These are phyloP conservation scores for Eucalyptus decipiens DNA, from an alignment of 345 rosid genomes.

Conservation along the genomic window DNA sequence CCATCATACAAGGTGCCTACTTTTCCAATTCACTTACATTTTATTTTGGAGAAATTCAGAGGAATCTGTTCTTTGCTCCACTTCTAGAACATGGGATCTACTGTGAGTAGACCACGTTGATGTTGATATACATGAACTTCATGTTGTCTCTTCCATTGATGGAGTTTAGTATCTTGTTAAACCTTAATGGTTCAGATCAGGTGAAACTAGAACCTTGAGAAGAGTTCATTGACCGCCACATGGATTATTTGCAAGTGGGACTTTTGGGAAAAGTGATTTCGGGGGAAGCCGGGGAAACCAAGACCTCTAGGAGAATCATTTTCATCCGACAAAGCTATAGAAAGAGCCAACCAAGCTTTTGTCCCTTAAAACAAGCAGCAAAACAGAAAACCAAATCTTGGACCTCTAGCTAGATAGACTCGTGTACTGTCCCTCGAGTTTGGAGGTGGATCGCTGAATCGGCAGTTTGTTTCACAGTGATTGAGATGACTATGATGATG, in stretches of 20 bases:
- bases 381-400: conserved; percentile 29
- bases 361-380: conserved; percentile 22
- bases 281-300: conserved; percentile 10
- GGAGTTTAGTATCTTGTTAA: background rate
- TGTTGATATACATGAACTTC: background rate
- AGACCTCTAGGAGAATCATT: conserved; percentile 17
- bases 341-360: conserved; percentile 67
- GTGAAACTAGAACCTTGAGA: conserved; percentile 38
- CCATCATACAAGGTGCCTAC: background rate
- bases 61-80: background rate
- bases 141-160: background rate
- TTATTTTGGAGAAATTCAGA: background rate
- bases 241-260: conserved; percentile 72
- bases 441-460: conserved; percentile 68
- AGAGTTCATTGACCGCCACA: conserved; percentile 60
- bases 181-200: conserved; percentile 6
- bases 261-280: conserved; percentile 49
- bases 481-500: conserved; percentile 12
- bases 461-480: conserved; percentile 26
- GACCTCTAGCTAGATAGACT: conserved; percentile 77
- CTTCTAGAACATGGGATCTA: background rate
- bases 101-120: background rate
- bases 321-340: conserved; percentile 41
- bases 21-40: background rate
- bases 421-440: conserved; percentile 86